Evolutionary conservation across 345 rosid genomes (phyloP), one percentile per base, ranked within the genome.

Genomic region (Arabidopsis suecica): DNA sequence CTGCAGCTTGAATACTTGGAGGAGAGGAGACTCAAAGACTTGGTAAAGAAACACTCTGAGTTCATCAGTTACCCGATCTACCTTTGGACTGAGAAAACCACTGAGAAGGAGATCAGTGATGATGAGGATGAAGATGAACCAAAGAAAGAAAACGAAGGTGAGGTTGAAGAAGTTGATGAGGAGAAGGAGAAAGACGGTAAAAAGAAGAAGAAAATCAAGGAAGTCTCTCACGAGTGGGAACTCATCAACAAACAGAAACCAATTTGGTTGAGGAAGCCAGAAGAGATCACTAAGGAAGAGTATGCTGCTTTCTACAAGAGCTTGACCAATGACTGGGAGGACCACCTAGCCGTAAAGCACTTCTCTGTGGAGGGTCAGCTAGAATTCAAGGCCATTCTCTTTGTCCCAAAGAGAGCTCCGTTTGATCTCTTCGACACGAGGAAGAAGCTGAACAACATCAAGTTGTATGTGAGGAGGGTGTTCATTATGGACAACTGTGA

Each of bases 401-500:
- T 90, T 53, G 96, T 87, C 0, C 96, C 98, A 0, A 90, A 86
- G 73, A 84, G 96, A 34, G 98, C 98, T 42, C 96, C 98, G 5
- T 93, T 93, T 5, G 97, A 93, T 76, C 89, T 93, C 12, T 93
- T 93, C 0, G 98, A 93, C 82, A 88, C 90, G 0, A 83, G 88
- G 11, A 93, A 93, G 87, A 93, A 88, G 83, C 41, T 82, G 80
- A 93, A 90, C 91, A 93, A 93, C 84, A 87, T 93, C 79, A 93
- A 93, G 85, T 81, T 90, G 1, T 93, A 93, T 18, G 97, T 93
- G 6, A 78, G 97, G 78, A 82, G 96, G 50, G 98, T 93, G 30
- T 93, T 93, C 75, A 93, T 93, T 2, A 90, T 93, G 98, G 98
- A 93, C 83, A 93, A 93, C 68, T 93, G 98, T 25, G 98, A 93